Evolutionary conservation across 495 filamentous ascomycete genomes (phyloP).

Genomic region (Neurospora sp.): DNA sequence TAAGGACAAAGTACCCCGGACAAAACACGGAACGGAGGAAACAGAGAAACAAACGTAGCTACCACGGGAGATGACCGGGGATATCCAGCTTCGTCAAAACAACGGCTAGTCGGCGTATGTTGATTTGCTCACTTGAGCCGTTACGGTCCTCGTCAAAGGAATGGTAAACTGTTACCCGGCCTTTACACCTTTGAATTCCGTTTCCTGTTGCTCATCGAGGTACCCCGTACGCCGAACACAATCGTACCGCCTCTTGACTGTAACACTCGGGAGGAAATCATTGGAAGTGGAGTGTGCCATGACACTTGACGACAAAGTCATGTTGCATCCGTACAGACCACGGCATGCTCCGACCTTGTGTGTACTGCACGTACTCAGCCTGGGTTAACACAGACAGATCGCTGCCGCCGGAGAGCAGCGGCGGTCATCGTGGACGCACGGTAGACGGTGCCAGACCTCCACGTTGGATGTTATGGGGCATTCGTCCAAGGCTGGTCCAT

Average conservation of each 20-base stretch:
- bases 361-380: slow-evolving; percentile 1
- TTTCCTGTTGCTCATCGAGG: slow-evolving; percentile 3
- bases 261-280: slow-evolving; percentile 14
- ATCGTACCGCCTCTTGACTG: neutral
- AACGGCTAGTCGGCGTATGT: neutral
- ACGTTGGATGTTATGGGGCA: neutral
- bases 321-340: slow-evolving; percentile 6
- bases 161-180: neutral
- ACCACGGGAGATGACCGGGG: neutral
- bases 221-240: neutral
- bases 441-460: slow-evolving; percentile 5
- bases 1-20: neutral
- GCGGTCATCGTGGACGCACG: slow-evolving; percentile 3
- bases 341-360: slow-evolving; percentile 9
- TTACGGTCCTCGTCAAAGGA: neutral
- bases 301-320: slow-evolving; percentile 8
- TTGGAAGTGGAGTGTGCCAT: slow-evolving; percentile 13
- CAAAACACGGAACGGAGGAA: neutral
- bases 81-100: neutral
- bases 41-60: neutral
- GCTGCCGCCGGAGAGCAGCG: neutral
- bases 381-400: neutral
- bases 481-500: neutral
- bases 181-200: slow-evolving; percentile 11
- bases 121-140: neutral